These are phyloP conservation scores for Hevea brasiliensis DNA, from an alignment of 345 rosid genomes.

Conservation along the genomic window DNA sequence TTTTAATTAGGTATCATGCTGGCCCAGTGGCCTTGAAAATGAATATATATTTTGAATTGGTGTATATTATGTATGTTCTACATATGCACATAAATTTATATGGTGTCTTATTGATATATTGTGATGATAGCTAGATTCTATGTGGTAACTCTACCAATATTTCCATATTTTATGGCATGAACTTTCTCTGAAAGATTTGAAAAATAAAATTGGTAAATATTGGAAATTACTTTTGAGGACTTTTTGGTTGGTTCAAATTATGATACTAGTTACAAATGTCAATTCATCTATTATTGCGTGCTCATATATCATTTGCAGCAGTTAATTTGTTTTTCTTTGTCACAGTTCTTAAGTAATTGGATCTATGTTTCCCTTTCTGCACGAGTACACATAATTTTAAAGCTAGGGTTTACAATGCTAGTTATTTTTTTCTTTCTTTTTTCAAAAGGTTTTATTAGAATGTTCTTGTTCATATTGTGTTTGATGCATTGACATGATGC, in stretches of 20 bases:
- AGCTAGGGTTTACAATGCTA: background rate
- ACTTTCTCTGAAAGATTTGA: background rate
- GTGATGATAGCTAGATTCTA: background rate
- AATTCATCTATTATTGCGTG: background rate
- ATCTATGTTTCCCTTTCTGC: background rate
- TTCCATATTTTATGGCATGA: background rate
- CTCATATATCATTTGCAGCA: background rate
- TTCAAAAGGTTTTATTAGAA: slow-evolving; percentile 11
- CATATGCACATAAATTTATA: background rate
- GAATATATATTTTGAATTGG: background rate
- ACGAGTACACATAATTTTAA: background rate
- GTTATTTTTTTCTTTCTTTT: slow-evolving; percentile 5
- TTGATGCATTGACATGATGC: slow-evolving; percentile 39
- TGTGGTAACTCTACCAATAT: background rate
- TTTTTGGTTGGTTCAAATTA: background rate
- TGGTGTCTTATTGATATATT: background rate
- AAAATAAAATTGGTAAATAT: background rate
- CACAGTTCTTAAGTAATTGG: background rate
- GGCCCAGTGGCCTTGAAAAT: background rate
- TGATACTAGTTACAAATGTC: slow-evolving; percentile 1
- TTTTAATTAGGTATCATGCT: background rate
- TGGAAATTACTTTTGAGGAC: slow-evolving; percentile 3
- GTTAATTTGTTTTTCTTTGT: background rate
- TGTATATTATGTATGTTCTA: background rate
- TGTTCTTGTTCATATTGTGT: slow-evolving; percentile 15